Evolutionary conservation across 306 rosid species (phyloP).

Genomic region (Casuarina cunninghamiana): DNA sequence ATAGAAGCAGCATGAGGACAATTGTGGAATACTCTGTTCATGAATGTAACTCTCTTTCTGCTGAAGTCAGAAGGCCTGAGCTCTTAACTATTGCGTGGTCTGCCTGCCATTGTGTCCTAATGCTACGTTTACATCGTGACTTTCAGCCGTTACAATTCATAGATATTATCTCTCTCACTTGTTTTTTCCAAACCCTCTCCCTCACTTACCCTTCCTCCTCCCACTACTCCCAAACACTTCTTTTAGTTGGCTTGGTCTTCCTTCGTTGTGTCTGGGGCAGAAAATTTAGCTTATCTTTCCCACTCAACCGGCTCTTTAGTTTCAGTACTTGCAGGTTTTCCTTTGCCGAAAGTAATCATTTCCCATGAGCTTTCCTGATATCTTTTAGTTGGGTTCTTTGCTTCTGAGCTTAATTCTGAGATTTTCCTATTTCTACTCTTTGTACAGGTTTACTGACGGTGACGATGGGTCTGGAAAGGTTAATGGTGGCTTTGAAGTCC

Average conservation of each 20-base stretch:
- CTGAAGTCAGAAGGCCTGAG: background rate
- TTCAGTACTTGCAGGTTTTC: background rate
- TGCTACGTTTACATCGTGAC: conserved; percentile 17
- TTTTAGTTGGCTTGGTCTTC: background rate
- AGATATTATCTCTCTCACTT: conserved; percentile 29
- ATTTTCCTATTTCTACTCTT: background rate
- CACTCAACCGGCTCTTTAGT: conserved; percentile 2
- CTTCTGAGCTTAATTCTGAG: background rate
- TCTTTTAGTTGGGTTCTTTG: background rate
- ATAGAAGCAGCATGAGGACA: background rate
- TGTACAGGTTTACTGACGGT: conserved; percentile 31
- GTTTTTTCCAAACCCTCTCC: conserved; percentile 20
- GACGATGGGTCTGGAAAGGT: conserved; percentile 63
- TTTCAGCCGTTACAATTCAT: conserved; percentile 22
- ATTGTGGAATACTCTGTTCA: background rate
- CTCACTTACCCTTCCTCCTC: background rate
- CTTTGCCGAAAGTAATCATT: too few relatives aligned
- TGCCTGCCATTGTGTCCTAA: conserved; percentile 15
- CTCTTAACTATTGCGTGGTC: conserved; percentile 26
- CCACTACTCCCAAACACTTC: background rate
- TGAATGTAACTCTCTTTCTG: background rate
- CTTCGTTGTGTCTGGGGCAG: background rate
- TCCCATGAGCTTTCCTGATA: too few relatives aligned
- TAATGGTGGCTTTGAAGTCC: conserved; percentile 63
- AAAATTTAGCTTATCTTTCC: too few relatives aligned